Base-by-base conservation (phyloP, 2,329 filamentous ascomycete genomes). In the Neonectria hederae region DNA sequence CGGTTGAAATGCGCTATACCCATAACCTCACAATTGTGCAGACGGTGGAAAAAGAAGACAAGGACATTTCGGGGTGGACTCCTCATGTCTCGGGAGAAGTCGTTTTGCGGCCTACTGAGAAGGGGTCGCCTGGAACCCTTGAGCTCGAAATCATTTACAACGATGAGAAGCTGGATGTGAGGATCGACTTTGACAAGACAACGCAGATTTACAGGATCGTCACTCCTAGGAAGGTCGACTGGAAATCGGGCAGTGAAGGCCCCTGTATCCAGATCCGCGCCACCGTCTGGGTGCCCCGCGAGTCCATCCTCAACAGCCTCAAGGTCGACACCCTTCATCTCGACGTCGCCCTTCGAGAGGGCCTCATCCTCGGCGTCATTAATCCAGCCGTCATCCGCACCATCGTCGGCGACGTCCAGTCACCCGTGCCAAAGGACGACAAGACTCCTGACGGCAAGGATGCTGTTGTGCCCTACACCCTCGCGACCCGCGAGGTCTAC, bases 231-330 rank as follows among this genome's bases (percentile, higher is more conserved):
- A 69, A 62, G 10, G 58, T 82, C 51, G 68, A 74, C 2, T 78
- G 77, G 70, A 54, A 66, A 14, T 55, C 69, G 2, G 32, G 65
- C 13, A 59, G 68, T 2, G 65, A 72, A 8, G 59, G 66, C 46
- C 83, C 84, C 1, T 87, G 86, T 68, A 76, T 87, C 21, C 80
- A 82, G 63, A 76, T 87, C 61, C 79, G 79, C 11, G 76, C 78
- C 17, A 87, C 83, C 3, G 71, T 85, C 45, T 84, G 79, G 77
- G 78, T 83, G 0, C 85, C 85, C 7, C 72, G 75, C 4, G 69
- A 76, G 17, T 76, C 78, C 3, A 69, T 76, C 9, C 74, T 88
- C 13, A 69, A 78, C 14, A 60, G 45, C 3, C 70, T 87, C 8
- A 54, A 60, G 8, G 66, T 86, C 17, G 68, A 74, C 19, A 73